Evolutionary conservation across 148 eudicot species (phyloP), one percentile per base, ranked within the genome.

Genomic region (Fagopyrum homotropicum): DNA sequence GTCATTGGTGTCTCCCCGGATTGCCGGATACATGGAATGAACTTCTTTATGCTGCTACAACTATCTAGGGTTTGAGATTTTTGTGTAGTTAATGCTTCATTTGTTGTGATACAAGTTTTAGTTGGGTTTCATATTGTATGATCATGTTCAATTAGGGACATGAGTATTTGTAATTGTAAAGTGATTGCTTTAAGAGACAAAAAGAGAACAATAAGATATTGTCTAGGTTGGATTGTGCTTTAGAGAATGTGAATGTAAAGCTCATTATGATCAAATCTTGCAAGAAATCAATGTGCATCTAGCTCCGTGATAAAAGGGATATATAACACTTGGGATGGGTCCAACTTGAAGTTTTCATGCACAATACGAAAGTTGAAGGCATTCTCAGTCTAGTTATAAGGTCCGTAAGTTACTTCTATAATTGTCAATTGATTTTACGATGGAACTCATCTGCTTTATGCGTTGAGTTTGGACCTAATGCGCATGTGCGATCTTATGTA

Each of bases 1-100:
- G 92, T 72, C 96, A 90, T 73, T 90, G 96, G 96, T 90, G 96
- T 77, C 87, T 90, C 35, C 90, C 96, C 5, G 96, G 96, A 72
- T 75, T 90, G 76, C 96, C 96, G 4, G 96, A 90, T 72, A 90
- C 90, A 10, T 90, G 96, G 96, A 90, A 90, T 78, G 82, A 87
- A 72, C 89, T 85, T 72, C 77, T 85, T 48, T 85, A 85, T 19
- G 77, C 88, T 15, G 81, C 82, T 72, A 74, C 82, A 12, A 63
- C 35, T n/a, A 61, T 17, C 50, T 60, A 45, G 61, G 45, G 35
- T 19, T 52, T 35, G 61, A 56, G 17, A 17, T 16, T 5, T 19
- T 0, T 5, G 2, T 48, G 30, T 64, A 35, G 45, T 45, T 30
- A 64, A 64, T 64, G 70, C 9, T 45, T 61, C 69, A 61, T 30